Conservation (phyloP, 2,329 filamentous ascomycete species). For the Talaromyces amestolkiae region DNA sequence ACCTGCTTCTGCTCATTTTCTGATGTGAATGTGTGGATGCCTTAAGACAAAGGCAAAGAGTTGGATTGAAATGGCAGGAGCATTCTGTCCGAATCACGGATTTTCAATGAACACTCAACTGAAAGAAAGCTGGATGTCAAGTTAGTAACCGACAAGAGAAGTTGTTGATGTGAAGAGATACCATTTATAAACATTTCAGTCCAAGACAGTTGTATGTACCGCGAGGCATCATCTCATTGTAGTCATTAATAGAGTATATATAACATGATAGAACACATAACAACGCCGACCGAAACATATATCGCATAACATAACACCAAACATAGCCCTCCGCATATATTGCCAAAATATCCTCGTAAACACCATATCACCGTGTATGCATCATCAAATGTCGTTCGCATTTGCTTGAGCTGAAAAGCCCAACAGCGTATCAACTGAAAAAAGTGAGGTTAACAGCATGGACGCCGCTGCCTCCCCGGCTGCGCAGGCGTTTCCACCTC, state of each 20-base stretch:
- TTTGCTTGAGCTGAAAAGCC: background rate
- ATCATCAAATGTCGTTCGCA: slow-evolving; percentile 1
- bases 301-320: background rate
- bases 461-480: slow-evolving; percentile 34
- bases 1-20: background rate
- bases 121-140: background rate
- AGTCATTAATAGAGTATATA: background rate
- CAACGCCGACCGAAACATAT: background rate
- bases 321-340: slow-evolving; percentile 17
- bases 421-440: background rate
- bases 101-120: background rate
- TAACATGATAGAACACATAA: background rate
- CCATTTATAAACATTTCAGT: background rate
- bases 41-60: background rate
- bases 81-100: background rate
- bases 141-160: background rate
- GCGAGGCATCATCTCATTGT: background rate
- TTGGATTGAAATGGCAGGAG: background rate
- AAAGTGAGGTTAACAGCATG: slow-evolving; percentile 39
- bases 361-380: background rate
- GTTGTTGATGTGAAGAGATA: background rate
- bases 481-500: slow-evolving; percentile 32
- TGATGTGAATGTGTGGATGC: background rate
- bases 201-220: background rate
- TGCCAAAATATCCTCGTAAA: slow-evolving; percentile 1